phyloP scores from a whole-genome alignment of 1,139 yeast genomes.

The Fermentozyma sake region DNA sequence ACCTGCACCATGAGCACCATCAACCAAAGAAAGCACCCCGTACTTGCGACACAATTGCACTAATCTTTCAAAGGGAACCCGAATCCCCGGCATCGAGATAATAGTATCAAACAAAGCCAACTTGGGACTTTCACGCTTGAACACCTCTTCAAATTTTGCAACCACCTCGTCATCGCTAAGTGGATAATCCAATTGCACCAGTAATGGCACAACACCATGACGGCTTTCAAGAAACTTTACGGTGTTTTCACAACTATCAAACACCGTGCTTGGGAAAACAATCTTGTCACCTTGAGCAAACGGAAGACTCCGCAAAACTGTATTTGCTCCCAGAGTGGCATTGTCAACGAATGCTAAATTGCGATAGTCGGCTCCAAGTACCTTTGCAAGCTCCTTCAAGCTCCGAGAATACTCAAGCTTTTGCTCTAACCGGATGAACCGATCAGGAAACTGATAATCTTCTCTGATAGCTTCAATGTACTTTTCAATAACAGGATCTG shows the following conservation, averaged over 20 bases:
- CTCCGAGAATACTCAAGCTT: slow-evolving; percentile 21
- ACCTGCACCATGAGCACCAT: slow-evolving; percentile 73
- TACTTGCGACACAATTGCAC: slow-evolving; percentile 45
- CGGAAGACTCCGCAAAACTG: slow-evolving; percentile 51
- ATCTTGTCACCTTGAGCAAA: slow-evolving; percentile 54
- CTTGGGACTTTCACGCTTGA: slow-evolving; percentile 19
- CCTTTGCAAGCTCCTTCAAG: slow-evolving; percentile 29
- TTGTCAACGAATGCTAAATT: slow-evolving; percentile 50
- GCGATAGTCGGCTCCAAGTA: slow-evolving; percentile 41
- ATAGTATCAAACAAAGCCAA: slow-evolving; percentile 58
- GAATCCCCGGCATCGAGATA: slow-evolving; percentile 60
- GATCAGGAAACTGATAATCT: slow-evolving; percentile 40
- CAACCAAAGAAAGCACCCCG: slow-evolving; percentile 52
- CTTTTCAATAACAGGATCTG: slow-evolving; percentile 33
- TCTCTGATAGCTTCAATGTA: slow-evolving; percentile 19
- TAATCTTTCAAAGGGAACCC: slow-evolving; percentile 52
- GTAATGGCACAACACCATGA: slow-evolving; percentile 39
- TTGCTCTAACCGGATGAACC: slow-evolving; percentile 23
- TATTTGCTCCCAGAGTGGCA: slow-evolving; percentile 61
- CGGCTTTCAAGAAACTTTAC: slow-evolving; percentile 41
- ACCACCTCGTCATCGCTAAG: slow-evolving; percentile 46
- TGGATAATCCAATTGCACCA: slow-evolving; percentile 46
- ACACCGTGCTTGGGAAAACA: slow-evolving; percentile 47
- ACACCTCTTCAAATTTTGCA: slow-evolving; percentile 29
- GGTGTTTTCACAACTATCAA: slow-evolving; percentile 55